Evolutionary conservation across 2,329 filamentous ascomycete species (phyloP), one percentile per base, ranked within the genome.

Genomic region (Meredithiella fracta): DNA sequence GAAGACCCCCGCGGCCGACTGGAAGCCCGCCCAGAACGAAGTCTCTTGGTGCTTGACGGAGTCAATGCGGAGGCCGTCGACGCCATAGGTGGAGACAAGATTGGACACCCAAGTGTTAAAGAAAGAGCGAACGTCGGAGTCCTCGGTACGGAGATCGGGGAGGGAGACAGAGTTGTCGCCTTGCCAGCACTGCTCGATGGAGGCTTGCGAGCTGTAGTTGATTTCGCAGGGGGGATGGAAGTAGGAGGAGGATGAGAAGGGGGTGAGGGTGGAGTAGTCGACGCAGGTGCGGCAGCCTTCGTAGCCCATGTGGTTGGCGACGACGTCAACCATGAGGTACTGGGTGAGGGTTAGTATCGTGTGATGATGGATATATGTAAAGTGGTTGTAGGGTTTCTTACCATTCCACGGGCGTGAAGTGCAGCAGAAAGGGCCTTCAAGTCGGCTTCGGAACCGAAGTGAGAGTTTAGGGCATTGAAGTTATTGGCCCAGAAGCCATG

Each of bases 121-220:
- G 6, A 86, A 79, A 0, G 83, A 84, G 4, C 83, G 74, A 0
- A 83, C 77, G 1, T 77, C 77, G 0, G 73, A 70, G 58, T 82
- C 82, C 61, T 88, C 82, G 83, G 85, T 90, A 67, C 90, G 89
- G 11, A 90, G 72, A 62, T 90, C 86, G 0, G 85, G 85, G 63
- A 60, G 53, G 11, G 59, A 54, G 6, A 75, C 70, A 2, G 63
- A 67, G 25, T 66, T 63, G 61, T 75, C 71, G 9, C 75, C 76
- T 23, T 75, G 66, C 73, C 75, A 77, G 64, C 76, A 76, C 53
- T 65, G 57, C 57, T 67, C 67, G 9, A 67, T 57, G 1, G 65
- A 69, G 1, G 63, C 69, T 54, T 73, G 67, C 60, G 76, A 67
- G 53, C 64, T 62, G 64, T 78, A 80, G 64, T 80, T 61, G 58